Evolutionary conservation across 768 basidiomycete genomes (phyloP).

Genomic region (Boletus insuetus): DNA sequence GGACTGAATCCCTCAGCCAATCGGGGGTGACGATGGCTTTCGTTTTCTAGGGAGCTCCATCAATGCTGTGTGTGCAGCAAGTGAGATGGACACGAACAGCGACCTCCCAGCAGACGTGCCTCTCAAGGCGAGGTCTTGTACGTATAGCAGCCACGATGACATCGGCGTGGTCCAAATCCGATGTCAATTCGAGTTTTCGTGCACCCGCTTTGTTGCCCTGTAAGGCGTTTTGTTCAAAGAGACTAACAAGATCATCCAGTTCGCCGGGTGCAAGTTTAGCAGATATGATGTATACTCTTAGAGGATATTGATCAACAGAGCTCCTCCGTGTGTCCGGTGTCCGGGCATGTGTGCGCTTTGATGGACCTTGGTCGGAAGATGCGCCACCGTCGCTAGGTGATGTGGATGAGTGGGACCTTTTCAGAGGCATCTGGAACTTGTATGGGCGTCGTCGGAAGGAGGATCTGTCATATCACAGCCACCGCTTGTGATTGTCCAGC

Average conservation of each 20-base stretch:
- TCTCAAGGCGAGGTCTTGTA: conserved; percentile 66
- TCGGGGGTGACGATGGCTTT: conserved; percentile 69
- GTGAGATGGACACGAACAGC: conserved; percentile 48
- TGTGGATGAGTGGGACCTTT: conserved; percentile 8
- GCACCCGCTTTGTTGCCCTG: background rate
- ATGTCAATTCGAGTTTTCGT: conserved; percentile 35
- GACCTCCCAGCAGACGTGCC: conserved; percentile 63
- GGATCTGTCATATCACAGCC: conserved; percentile 3
- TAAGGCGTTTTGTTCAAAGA: conserved; percentile 20
- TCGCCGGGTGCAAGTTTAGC: conserved; percentile 27
- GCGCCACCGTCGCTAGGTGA: background rate
- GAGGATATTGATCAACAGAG: conserved; percentile 4
- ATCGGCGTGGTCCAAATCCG: conserved; percentile 49
- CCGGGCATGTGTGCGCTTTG: conserved; percentile 7
- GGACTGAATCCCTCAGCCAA: conserved; percentile 65
- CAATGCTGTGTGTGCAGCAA: background rate
- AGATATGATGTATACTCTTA: conserved; percentile 31
- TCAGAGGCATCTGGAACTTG: conserved; percentile 9
- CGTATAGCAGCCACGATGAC: conserved; percentile 63
- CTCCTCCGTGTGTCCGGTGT: background rate
- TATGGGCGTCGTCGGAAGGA: background rate
- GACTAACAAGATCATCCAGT: conserved; percentile 24
- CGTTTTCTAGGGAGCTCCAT: conserved; percentile 42
- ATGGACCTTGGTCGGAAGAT: conserved; percentile 2
- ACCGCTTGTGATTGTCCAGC: background rate